Evolutionary conservation across 129 eudicot genomes (phyloP).

Genomic region (sunflower (Helianthus annuus)): DNA sequence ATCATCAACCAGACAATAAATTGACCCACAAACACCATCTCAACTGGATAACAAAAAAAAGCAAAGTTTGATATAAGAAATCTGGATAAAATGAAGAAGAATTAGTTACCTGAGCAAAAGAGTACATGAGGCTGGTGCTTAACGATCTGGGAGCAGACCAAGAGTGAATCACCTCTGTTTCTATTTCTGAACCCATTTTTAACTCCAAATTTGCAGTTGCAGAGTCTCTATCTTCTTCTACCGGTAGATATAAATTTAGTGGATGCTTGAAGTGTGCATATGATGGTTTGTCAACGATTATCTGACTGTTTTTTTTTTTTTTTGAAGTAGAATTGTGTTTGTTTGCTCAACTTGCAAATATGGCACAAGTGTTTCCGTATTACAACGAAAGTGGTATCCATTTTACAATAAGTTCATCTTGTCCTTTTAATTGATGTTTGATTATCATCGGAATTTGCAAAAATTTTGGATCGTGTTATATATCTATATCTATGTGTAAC

Average conservation of each 20-base stretch:
- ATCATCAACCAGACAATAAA: constrained; percentile 4
- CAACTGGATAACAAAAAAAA: constrained; percentile 15
- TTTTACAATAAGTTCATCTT: too few species aligned
- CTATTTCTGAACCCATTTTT: constrained; percentile 31
- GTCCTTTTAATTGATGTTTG: too few species aligned
- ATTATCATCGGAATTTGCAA: too few species aligned
- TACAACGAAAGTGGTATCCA: background rate
- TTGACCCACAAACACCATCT: background rate
- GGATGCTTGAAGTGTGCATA: background rate
- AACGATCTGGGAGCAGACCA: constrained; percentile 87
- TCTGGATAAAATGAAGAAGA: constrained; percentile 3
- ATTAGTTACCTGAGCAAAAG: constrained; percentile 37
- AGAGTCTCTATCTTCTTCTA: background rate
- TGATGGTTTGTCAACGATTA: background rate
- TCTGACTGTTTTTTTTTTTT: too few species aligned
- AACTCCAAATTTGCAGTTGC: background rate
- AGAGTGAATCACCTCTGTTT: constrained; percentile 66
- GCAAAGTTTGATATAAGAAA: background rate
- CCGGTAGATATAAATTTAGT: background rate
- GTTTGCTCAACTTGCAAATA: background rate
- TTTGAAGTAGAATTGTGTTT: too few species aligned
- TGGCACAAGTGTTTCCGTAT: background rate
- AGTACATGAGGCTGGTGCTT: constrained; percentile 81
- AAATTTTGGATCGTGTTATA: too few species aligned
- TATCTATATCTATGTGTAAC: too few species aligned